phyloP scores from a whole-genome alignment of 2,329 filamentous ascomycete genomes.

The Cercospora janseana region DNA sequence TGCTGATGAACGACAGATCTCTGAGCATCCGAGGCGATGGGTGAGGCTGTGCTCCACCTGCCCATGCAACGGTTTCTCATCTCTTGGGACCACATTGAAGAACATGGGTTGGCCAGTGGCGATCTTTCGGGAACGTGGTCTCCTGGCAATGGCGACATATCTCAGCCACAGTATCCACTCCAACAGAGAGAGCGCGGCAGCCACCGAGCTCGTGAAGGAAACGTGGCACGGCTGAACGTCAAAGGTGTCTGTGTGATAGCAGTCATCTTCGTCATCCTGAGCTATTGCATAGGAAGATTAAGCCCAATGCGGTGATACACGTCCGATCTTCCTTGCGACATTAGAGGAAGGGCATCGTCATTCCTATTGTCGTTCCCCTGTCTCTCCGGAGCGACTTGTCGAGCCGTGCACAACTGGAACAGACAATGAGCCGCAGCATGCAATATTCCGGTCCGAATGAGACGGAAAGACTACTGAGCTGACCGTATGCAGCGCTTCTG shows the following conservation, averaged over 20 bases:
- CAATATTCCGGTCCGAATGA: constrained; percentile 9
- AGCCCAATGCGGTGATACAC: neutral
- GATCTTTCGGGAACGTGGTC: neutral
- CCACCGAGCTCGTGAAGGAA: neutral
- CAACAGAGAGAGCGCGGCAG: neutral
- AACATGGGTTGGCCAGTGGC: constrained; percentile 2
- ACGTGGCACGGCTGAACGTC: constrained; percentile 1
- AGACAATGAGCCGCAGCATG: neutral
- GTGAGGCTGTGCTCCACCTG: constrained; percentile 7
- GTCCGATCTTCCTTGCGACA: neutral
- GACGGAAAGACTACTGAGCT: neutral
- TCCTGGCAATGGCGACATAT: neutral
- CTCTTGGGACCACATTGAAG: neutral
- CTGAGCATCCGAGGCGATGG: constrained; percentile 1
- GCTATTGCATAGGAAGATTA: neutral
- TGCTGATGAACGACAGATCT: neutral
- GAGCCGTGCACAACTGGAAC: no score
- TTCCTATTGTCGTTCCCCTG: no score
- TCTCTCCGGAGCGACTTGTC: no score
- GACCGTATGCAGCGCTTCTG: no score
- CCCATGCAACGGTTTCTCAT: constrained; percentile 4
- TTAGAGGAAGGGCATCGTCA: no score
- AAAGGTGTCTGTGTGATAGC: neutral
- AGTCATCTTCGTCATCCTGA: neutral
- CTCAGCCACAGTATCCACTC: constrained; percentile 4